Conservation (phyloP, 73 alveolate genomes). For the Tetrahymena malaccensis region DNA sequence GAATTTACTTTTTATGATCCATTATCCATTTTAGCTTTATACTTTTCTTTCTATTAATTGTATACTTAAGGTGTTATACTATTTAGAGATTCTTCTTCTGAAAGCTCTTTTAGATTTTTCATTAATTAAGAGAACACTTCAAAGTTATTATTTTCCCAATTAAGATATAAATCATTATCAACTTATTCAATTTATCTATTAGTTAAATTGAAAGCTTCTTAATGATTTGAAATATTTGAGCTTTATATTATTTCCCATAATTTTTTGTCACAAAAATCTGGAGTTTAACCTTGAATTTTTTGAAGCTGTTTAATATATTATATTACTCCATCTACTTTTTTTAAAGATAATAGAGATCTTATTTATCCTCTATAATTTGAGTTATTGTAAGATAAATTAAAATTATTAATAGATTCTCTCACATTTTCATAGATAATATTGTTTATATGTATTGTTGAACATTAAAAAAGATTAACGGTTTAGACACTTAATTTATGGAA, state of each 20-base stretch:
- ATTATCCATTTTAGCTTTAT: not conserved
- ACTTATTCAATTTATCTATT: not conserved
- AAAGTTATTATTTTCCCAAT: not conserved
- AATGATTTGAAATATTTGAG: not conserved
- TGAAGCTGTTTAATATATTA: not conserved
- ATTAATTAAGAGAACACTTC: not conserved
- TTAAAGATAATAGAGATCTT: not conserved
- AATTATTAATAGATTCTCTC: not conserved
- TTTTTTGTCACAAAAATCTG: not conserved
- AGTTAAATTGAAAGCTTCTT: not conserved
- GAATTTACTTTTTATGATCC: not conserved
- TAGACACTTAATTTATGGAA: too few species aligned
- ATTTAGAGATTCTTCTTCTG: not conserved
- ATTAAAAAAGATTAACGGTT: too few species aligned
- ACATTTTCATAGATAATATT: not conserved
- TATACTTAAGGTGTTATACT: not conserved
- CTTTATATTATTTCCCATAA: not conserved
- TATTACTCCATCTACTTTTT: not conserved
- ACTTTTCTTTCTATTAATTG: not conserved
- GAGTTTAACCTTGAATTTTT: not conserved
- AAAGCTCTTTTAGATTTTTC: not conserved
- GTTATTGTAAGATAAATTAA: not conserved
- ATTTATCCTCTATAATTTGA: not conserved
- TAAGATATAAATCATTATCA: not conserved
- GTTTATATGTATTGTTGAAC: not conserved